A percentile compares a stretch with the other conserved stretches of the same genome.
phyloP scores from a whole-genome alignment of 805 yeast genomes.

The Saccharomycopsis synnaedendra region DNA sequence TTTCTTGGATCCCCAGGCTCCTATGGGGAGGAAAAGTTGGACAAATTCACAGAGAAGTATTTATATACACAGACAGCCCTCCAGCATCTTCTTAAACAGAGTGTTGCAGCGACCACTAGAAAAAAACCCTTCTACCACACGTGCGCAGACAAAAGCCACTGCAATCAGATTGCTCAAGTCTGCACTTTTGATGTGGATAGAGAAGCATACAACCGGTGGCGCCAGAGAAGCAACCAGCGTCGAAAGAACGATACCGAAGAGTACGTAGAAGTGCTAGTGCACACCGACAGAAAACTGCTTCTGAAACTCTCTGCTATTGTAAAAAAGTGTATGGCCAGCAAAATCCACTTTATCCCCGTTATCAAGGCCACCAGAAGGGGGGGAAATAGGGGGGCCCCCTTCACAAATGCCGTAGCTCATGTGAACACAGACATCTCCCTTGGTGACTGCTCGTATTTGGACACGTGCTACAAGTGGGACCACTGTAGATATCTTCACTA shows the following conservation, averaged over 20 bases:
- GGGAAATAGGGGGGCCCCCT: not conserved
- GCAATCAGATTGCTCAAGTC: constrained; percentile 5
- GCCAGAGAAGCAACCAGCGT: not conserved
- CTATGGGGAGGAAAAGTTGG: too few relatives aligned
- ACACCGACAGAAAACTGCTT: constrained; percentile 2
- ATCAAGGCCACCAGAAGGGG: constrained; percentile 24
- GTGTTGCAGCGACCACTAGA: constrained; percentile 22
- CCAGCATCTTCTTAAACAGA: not conserved
- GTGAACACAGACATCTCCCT: constrained; percentile 54
- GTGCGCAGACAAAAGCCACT: constrained; percentile 29
- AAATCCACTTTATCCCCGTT: constrained; percentile 45
- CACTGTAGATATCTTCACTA: constrained; percentile 80
- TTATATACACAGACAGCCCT: too few relatives aligned
- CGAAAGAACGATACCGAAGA: not conserved
- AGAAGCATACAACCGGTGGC: constrained; percentile 5
- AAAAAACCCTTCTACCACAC: constrained; percentile 36
- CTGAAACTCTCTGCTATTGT: constrained; percentile 21
- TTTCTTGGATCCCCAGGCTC: too few relatives aligned
- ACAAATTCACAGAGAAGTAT: too few relatives aligned
- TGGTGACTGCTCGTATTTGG: constrained; percentile 91
- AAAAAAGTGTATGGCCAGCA: constrained; percentile 23
- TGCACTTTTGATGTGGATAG: constrained; percentile 4
- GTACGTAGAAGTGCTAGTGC: not conserved
- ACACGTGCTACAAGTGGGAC: constrained; percentile 75
- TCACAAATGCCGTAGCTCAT: constrained; percentile 6